These are phyloP conservation scores for Fusarium neocosmosporiellum DNA, from an alignment of 2,329 filamentous ascomycete genomes.

Conservation along the genomic window DNA sequence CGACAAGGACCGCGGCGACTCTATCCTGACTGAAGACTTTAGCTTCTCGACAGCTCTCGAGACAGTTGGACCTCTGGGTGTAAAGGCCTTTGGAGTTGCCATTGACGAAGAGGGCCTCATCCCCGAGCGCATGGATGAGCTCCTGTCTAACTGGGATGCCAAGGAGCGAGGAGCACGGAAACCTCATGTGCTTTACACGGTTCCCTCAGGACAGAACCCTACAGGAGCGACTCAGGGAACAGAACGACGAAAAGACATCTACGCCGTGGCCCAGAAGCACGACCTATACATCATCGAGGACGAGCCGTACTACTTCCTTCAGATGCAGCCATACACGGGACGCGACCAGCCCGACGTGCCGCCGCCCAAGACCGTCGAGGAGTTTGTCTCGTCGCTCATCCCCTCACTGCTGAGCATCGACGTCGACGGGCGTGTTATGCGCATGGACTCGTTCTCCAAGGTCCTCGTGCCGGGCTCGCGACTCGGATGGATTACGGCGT, in stretches of 20 bases:
- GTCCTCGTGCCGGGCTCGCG: conserved; percentile 86
- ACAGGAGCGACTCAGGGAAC: conserved; percentile 84
- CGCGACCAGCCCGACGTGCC: conserved; percentile 61
- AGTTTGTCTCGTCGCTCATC: conserved; percentile 72
- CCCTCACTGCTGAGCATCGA: conserved; percentile 85
- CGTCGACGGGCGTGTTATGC: conserved; percentile 86
- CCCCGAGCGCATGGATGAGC: conserved; percentile 62
- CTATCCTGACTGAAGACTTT: conserved; percentile 88
- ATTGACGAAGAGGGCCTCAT: conserved; percentile 67
- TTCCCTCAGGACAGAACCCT: conserved; percentile 87
- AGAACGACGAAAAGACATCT: conserved; percentile 76
- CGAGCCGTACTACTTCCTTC: conserved; percentile 94
- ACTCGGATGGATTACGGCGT: conserved; percentile 89
- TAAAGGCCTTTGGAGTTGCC: conserved; percentile 61
- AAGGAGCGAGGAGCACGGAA: conserved; percentile 56
- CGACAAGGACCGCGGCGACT: conserved; percentile 75
- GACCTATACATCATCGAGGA: conserved; percentile 91
- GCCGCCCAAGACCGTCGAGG: conserved; percentile 70
- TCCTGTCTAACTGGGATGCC: conserved; percentile 64
- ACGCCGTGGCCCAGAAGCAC: conserved; percentile 83
- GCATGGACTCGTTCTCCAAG: conserved; percentile 94
- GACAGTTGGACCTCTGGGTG: conserved; percentile 65
- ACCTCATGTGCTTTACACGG: conserved; percentile 69
- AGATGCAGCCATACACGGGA: conserved; percentile 81
- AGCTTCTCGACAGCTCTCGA: conserved; percentile 82